Evolutionary conservation across 805 yeast genomes (phyloP).

Genomic region (Metschnikowia anglica): DNA sequence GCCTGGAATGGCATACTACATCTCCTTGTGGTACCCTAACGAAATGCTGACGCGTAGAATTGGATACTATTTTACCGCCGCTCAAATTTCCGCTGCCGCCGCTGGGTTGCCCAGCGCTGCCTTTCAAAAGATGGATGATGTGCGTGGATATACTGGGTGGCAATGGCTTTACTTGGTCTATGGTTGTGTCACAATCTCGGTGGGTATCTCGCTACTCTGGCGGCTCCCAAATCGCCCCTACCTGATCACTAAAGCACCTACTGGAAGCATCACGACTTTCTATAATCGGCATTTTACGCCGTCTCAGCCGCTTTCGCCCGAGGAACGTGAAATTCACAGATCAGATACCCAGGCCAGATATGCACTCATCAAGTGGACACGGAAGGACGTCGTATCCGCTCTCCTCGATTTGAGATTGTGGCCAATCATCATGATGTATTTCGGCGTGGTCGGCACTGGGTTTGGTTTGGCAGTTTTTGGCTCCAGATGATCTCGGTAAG

Average conservation of each 20-base stretch:
- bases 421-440: conserved; percentile 85
- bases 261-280: conserved; percentile 9
- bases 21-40: conserved; percentile 82
- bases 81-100: conserved; percentile 83
- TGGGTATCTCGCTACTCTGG: conserved; percentile 66
- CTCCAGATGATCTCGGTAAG: conserved; percentile 64
- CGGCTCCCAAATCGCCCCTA: conserved; percentile 83
- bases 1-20: conserved; percentile 87
- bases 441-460: conserved; percentile 89
- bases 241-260: conserved; percentile 6
- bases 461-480: conserved; percentile 83
- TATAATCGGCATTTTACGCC: conserved; percentile 31
- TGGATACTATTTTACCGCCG: conserved; percentile 88
- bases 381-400: conserved; percentile 54
- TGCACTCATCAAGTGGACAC: conserved; percentile 50
- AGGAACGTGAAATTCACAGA: conserved; percentile 57
- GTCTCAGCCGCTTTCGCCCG: conserved; percentile 48
- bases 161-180: conserved; percentile 82
- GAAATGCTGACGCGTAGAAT: conserved; percentile 73
- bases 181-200: conserved; percentile 65
- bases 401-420: conserved; percentile 65
- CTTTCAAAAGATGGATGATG: conserved; percentile 77
- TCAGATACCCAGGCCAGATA: conserved; percentile 58
- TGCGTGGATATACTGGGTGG: conserved; percentile 72
- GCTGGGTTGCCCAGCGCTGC: conserved; percentile 87